A percentile compares a stretch with the other conserved stretches of the same genome.
Evolutionary conservation across 1,139 yeast species (phyloP).

Genomic region (Pichia sp.): DNA sequence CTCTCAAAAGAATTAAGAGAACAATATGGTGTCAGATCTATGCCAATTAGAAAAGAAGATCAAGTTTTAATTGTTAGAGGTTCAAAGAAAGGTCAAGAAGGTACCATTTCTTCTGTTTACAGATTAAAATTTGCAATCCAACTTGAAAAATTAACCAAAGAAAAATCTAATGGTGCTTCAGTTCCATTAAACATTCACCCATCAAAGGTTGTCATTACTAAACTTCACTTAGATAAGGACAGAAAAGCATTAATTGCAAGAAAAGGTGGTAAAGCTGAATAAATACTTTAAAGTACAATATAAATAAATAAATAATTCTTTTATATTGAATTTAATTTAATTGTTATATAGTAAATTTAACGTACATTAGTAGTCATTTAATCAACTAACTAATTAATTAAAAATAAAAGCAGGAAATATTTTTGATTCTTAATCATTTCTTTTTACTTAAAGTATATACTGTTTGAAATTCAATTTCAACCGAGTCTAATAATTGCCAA

Average conservation of each 20-base stretch:
- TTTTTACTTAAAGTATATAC: constrained; percentile 28
- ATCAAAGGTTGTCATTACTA: constrained; percentile 98
- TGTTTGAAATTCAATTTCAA: constrained; percentile 33
- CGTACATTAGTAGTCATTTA: background rate
- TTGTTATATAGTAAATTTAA: constrained; percentile 4
- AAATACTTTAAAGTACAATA: constrained; percentile 24
- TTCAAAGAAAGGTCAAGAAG: constrained; percentile 99
- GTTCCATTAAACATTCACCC: constrained; percentile 98
- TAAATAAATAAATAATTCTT: constrained; percentile 2
- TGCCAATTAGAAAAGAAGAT: constrained; percentile 98
- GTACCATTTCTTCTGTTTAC: constrained; percentile 96
- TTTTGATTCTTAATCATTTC: background rate
- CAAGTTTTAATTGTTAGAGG: constrained; percentile 97
- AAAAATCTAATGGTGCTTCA: constrained; percentile 97
- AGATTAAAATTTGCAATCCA: constrained; percentile 97
- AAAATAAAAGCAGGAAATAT: too few species aligned
- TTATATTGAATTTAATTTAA: constrained; percentile 5
- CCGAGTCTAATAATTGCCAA: constrained; percentile 6
- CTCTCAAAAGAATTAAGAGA: constrained; percentile 98
- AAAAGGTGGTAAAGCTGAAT: constrained; percentile 83
- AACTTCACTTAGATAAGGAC: constrained; percentile 97
- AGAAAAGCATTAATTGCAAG: constrained; percentile 95
- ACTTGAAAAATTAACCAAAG: constrained; percentile 96
- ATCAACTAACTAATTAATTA: too few species aligned
- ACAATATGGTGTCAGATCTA: constrained; percentile 91